Evolutionary conservation across 2,329 filamentous ascomycete species (phyloP).

Genomic region (Diaporthe amygdali): DNA sequence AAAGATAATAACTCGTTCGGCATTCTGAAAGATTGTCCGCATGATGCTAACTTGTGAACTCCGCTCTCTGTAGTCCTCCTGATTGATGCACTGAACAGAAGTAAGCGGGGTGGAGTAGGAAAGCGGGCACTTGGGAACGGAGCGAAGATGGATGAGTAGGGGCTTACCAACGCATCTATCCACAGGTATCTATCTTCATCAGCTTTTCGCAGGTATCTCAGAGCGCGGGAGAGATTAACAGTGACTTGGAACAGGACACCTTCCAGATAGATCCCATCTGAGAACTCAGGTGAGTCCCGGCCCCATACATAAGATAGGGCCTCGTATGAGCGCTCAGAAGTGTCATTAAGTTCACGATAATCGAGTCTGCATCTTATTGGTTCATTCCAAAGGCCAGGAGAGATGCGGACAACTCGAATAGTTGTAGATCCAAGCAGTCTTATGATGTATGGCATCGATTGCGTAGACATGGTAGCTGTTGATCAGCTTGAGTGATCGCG

Average conservation of each 20-base stretch:
- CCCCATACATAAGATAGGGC: neutral
- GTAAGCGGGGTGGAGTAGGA: no score
- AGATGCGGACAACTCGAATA: neutral
- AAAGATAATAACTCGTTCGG: constrained; percentile 4
- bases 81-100: constrained; percentile 13
- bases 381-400: neutral
- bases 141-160: no score
- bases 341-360: no score
- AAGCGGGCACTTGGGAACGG: no score
- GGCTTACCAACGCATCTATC: neutral
- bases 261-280: neutral
- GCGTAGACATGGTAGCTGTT: no score
- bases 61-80: neutral
- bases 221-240: constrained; percentile 4
- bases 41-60: neutral
- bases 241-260: neutral
- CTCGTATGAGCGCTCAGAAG: neutral
- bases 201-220: neutral
- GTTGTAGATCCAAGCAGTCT: neutral
- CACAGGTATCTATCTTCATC: neutral
- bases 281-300: neutral
- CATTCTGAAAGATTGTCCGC: constrained; percentile 1
- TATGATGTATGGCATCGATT: no score
- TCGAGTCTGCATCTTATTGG: neutral
- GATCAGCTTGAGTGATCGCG: no score